These are phyloP conservation scores for Nitzschia sp. DNA, from an alignment of 108 stramenopile genomes.

Conservation along the genomic window DNA sequence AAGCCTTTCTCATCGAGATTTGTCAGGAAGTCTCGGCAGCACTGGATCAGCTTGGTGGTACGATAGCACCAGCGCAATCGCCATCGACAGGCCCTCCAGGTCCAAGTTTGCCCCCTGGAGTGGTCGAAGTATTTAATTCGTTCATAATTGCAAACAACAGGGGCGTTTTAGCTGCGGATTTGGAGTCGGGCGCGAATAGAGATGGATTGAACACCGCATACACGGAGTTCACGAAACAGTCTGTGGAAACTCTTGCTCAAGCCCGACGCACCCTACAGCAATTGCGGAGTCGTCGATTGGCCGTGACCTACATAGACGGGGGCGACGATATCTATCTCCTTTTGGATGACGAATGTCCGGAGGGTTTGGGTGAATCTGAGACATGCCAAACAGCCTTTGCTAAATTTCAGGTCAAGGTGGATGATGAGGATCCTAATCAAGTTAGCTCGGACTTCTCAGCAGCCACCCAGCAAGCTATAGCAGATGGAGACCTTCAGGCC, in stretches of 20 bases:
- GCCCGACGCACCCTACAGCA: not conserved
- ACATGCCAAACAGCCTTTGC: constrained; percentile 40
- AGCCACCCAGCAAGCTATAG: constrained; percentile 29
- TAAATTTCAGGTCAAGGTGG: constrained; percentile 29
- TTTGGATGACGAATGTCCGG: constrained; percentile 34
- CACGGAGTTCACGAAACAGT: constrained; percentile 19
- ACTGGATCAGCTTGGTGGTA: constrained; percentile 13
- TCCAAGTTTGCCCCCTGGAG: constrained; percentile 20
- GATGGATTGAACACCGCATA: constrained; percentile 39
- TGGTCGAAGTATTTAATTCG: constrained; percentile 39
- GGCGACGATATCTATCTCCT: constrained; percentile 26
- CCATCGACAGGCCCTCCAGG: constrained; percentile 1
- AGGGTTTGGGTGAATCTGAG: not conserved
- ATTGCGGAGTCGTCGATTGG: constrained; percentile 24
- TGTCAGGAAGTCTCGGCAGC: constrained; percentile 23
- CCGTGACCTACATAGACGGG: constrained; percentile 7
- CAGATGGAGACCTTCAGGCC: constrained; percentile 11
- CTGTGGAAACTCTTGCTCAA: not conserved
- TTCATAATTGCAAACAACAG: constrained; percentile 35
- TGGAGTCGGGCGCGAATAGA: constrained; percentile 28
- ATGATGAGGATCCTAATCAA: constrained; percentile 26
- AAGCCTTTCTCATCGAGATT: constrained; percentile 19
- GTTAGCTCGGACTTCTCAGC: constrained; percentile 14
- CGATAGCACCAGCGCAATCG: not conserved
- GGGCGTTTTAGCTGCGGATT: constrained; percentile 16